phyloP scores from a whole-genome alignment of 1,284 basidiomycete genomes.

The Microbotryum silenes-acaulis region DNA sequence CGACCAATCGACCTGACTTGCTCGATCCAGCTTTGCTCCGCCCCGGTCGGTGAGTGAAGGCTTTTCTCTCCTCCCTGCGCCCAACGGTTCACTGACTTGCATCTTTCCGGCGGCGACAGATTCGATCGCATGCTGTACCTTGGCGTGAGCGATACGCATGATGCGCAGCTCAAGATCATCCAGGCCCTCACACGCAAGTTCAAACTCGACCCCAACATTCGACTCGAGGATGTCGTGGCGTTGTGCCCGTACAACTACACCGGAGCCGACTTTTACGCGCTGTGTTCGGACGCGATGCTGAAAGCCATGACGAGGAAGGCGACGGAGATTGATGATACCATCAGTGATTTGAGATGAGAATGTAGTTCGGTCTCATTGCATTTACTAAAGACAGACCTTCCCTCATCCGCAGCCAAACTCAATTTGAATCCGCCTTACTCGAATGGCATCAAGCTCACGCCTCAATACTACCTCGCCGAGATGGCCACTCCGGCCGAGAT shows the following conservation, averaged over 20 bases:
- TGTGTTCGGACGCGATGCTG: constrained; percentile 93
- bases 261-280: constrained; percentile 94
- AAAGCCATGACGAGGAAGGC: constrained; percentile 91
- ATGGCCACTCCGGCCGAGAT: constrained; percentile 67
- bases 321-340: constrained; percentile 61
- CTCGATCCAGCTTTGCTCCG: constrained; percentile 44
- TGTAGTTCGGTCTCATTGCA: background rate
- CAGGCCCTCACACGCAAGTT: constrained; percentile 90
- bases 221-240: constrained; percentile 60
- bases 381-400: background rate
- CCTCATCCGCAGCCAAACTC: constrained; percentile 44
- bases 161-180: constrained; percentile 78
- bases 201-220: constrained; percentile 62
- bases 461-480: constrained; percentile 87
- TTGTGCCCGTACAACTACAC: constrained; percentile 88
- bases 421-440: constrained; percentile 46
- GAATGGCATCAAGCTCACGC: constrained; percentile 56
- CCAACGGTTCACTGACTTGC: background rate
- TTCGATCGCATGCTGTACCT: constrained; percentile 98
- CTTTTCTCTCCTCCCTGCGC: background rate
- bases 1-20: constrained; percentile 45
- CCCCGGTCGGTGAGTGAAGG: constrained; percentile 39
- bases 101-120: constrained; percentile 44
- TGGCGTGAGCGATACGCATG: constrained; percentile 80
- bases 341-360: constrained; percentile 47